These are phyloP conservation scores for Globisporangium cederbergense DNA, from an alignment of 352 stramenopile species.

Conservation along the genomic window DNA sequence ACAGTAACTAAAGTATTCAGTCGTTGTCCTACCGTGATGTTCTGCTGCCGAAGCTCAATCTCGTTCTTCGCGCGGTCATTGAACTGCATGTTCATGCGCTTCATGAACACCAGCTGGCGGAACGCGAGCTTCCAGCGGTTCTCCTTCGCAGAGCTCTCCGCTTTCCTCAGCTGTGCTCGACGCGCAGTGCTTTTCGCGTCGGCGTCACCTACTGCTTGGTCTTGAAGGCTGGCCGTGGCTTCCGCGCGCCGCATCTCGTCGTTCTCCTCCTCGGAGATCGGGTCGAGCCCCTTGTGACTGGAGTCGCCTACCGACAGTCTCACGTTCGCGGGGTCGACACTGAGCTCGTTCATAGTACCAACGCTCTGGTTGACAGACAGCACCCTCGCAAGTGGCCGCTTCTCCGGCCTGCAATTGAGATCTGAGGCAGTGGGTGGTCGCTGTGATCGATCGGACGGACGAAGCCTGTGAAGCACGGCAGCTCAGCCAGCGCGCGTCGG, in stretches of 20 bases:
- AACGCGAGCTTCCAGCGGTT: conserved; percentile 79
- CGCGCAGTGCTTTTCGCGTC: background rate
- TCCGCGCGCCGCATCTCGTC: conserved; percentile 14
- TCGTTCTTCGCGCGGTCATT: conserved; percentile 75
- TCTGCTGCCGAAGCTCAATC: conserved; percentile 73
- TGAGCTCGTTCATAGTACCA: background rate
- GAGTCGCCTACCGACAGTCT: background rate
- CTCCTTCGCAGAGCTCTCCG: conserved; percentile 20
- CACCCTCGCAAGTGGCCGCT: too few relatives aligned
- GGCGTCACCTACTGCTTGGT: background rate
- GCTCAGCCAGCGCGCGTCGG: too few relatives aligned
- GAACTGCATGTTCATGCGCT: conserved; percentile 78
- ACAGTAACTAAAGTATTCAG: too few relatives aligned
- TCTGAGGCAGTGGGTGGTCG: too few relatives aligned
- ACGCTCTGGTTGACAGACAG: too few relatives aligned
- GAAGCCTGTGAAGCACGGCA: too few relatives aligned
- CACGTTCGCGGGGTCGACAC: background rate
- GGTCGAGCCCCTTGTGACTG: conserved; percentile 5
- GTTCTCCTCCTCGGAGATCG: conserved; percentile 16
- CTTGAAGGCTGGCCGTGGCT: background rate
- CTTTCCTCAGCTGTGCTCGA: background rate
- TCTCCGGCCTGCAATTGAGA: too few relatives aligned
- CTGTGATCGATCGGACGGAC: too few relatives aligned
- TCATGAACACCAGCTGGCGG: conserved; percentile 81
- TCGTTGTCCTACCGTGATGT: conserved; percentile 49